Conservation (phyloP, 2,329 filamentous ascomycete species). For the Penicillium expansum region DNA sequence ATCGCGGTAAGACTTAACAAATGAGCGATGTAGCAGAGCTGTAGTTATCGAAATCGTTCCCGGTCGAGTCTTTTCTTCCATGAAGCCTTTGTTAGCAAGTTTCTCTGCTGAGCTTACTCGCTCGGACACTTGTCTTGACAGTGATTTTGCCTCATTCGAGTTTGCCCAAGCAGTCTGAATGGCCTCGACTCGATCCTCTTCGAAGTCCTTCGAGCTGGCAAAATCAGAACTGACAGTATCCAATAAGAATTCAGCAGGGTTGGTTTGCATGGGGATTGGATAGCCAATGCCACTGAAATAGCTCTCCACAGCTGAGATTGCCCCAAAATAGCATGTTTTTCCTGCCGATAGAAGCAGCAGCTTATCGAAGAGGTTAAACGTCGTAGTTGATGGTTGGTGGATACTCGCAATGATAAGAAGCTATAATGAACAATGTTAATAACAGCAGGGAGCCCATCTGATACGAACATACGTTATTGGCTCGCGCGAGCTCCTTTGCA, state of each 20-base stretch:
- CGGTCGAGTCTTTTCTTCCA: slow-evolving; percentile 37
- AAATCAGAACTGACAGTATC: slow-evolving; percentile 80
- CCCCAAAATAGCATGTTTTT: slow-evolving; percentile 70
- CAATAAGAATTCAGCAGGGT: slow-evolving; percentile 77
- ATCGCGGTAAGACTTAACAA: slow-evolving; percentile 81
- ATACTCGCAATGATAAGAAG: slow-evolving; percentile 79
- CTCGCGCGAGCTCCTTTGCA: slow-evolving; percentile 63
- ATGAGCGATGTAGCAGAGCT: slow-evolving; percentile 71
- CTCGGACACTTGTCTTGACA: slow-evolving; percentile 29
- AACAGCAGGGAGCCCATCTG: neutral
- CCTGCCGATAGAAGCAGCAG: slow-evolving; percentile 70
- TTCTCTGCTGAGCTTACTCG: slow-evolving; percentile 22
- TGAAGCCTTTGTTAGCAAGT: slow-evolving; percentile 17
- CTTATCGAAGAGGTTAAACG: slow-evolving; percentile 78
- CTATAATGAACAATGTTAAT: slow-evolving; percentile 38
- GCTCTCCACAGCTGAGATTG: slow-evolving; percentile 54
- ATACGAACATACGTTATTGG: slow-evolving; percentile 56
- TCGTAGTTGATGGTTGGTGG: slow-evolving; percentile 78
- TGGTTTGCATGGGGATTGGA: slow-evolving; percentile 66
- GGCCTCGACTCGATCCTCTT: slow-evolving; percentile 49
- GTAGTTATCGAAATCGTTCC: slow-evolving; percentile 53
- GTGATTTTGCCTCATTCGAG: slow-evolving; percentile 44
- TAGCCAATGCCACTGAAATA: slow-evolving; percentile 64
- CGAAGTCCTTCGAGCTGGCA: slow-evolving; percentile 48
- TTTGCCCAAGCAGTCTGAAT: slow-evolving; percentile 57